Evolutionary conservation across 169 alveolate species (phyloP), one percentile per base, ranked within the genome.

Genomic region (Condylostoma magnum): DNA sequence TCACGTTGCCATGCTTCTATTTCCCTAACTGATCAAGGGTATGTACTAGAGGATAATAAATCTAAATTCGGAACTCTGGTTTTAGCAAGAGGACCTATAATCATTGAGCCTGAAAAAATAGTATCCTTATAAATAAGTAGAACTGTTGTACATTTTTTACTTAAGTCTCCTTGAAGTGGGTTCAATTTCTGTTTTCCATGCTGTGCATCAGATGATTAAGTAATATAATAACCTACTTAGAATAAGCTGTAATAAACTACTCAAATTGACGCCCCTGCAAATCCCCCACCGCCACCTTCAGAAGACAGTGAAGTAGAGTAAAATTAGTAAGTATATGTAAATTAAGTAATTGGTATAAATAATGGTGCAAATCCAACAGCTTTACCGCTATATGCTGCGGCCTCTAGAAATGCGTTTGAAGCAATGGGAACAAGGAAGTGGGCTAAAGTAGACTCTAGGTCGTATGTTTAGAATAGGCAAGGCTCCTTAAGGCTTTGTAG

Each of bases 21-120:
- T 44, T 82, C 91, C 46, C 94, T 87, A 76, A 95, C 88, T 69
- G 85, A 87, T 15, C 97, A 96, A 44, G 92, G 88, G 34, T 96
- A 97, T 78, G 90, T 86, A 77, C 80, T 98, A 22, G 97, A 95
- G 54, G 99, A 98, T 79, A 97, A 94, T 80, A 90, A 92, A 69
- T 95, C 99, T 22, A 98, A 98, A 76, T 98, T 98, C 83, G 99
- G 99, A 18, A 98, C 99, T 5, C 87, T 98, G 57, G 98, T 98
- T 10, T n/a, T 41, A 10, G 58, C 36, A 15, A 66, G 28, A 47
- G 36, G 47, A 47, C 10, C 44, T 0, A 28, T 47, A 30, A 46
- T n/a, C 12, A n/a, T 46, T 25, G 10, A 25, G 20, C 22, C 65
- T 20, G 18, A 27, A 20, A 15, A 8, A 12, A 47, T 15, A 25